Base-by-base conservation (phyloP, 768 basidiomycete species). In the Lyophyllum shimeji region DNA sequence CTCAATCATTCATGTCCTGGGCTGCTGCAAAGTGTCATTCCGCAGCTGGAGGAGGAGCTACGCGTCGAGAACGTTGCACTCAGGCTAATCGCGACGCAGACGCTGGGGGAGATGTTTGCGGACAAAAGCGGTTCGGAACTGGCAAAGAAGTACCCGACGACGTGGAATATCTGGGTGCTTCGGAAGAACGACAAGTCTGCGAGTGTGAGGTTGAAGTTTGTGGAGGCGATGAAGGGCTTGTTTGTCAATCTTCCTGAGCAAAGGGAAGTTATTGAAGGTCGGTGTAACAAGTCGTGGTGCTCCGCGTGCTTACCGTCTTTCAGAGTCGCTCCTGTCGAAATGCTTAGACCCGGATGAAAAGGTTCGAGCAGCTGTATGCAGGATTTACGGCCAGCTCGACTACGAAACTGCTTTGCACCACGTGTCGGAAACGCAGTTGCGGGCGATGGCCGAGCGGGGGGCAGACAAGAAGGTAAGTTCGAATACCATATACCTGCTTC, bases 361-460 rank as follows among this genome's bases (percentile, higher is more conserved):
- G 65, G 87, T 99, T 40, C 84, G 97, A 25, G 84, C 89, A 6
- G 87, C 93, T 0, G 85, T 86, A 0, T 96, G 94, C 76, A 86
- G 82, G 64, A 71, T 92, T 11, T 93, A 93, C 61, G 84, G 86
- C 1, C 81, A 86, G 52, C 73, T 98, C 11, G 95, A 98, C 67
- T 98, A 93, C 65, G 97, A 99, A 71, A 89, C 88, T 0, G 89
- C 86, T 0, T 67, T 94, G 29, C 95, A 96, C 66, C 86, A 93
- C 63, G 85, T 95, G 25, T 82, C 84, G 8, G 78, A 79, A 56
- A 66, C 67, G 0, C 85, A 87, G 48, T 73, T 98, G 45, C 76
- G 79, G 13, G 74, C 73, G 2, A 71, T 98, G 0, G 87, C 83
- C 5, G 89, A 78, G 20, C 81, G 97, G 21, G 84, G 87, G 1